A percentile compares a stretch with the other conserved stretches of the same genome.
Evolutionary conservation across 2,329 filamentous ascomycete genomes (phyloP).

Genomic region (Rhynchosporium graminicola): DNA sequence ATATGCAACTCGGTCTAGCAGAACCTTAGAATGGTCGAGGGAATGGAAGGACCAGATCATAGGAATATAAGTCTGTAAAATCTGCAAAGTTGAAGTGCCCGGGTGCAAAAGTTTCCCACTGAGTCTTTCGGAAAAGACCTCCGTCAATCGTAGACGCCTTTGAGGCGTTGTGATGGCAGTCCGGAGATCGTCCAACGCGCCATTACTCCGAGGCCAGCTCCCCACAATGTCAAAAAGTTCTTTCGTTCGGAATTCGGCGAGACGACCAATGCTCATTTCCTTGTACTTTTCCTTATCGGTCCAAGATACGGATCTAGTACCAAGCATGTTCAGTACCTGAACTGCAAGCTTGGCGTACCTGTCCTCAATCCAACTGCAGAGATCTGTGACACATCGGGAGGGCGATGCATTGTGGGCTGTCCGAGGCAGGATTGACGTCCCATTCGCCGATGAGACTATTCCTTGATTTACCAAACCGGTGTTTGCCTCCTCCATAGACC

Average conservation of each 20-base stretch:
- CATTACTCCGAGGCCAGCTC: slow-evolving; percentile 70
- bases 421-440: slow-evolving; percentile 37
- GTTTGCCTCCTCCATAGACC: slow-evolving; percentile 42
- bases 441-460: not conserved
- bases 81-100: slow-evolving; percentile 73
- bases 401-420: slow-evolving; percentile 43
- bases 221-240: slow-evolving; percentile 80
- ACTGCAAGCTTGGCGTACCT: slow-evolving; percentile 65
- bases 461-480: not conserved
- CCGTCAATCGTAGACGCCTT: slow-evolving; percentile 68
- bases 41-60: slow-evolving; percentile 77
- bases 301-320: slow-evolving; percentile 47
- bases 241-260: slow-evolving; percentile 68
- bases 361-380: slow-evolving; percentile 69
- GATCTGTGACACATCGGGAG: slow-evolving; percentile 57
- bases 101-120: slow-evolving; percentile 70
- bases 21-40: slow-evolving; percentile 74
- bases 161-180: slow-evolving; percentile 68
- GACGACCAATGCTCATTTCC: slow-evolving; percentile 65
- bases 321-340: slow-evolving; percentile 54
- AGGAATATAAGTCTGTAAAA: slow-evolving; percentile 75
- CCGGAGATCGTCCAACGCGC: slow-evolving; percentile 73
- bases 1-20: slow-evolving; percentile 72
- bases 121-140: slow-evolving; percentile 66
- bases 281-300: slow-evolving; percentile 68